These are phyloP conservation scores for Drosera capensis DNA, from an alignment of 148 eudicot species.

Conservation along the genomic window DNA sequence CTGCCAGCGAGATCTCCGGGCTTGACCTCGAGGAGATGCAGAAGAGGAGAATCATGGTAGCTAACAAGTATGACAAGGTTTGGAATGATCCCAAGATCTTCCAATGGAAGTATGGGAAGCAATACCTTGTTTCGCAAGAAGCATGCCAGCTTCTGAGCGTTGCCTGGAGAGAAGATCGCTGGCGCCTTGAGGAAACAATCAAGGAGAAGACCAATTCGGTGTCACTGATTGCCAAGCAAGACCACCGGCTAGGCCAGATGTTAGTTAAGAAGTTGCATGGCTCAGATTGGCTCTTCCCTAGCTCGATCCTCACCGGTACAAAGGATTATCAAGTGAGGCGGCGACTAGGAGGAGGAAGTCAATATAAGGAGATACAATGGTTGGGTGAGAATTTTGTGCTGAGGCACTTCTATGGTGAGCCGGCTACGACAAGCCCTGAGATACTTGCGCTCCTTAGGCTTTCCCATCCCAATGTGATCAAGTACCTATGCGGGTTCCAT, in stretches of 20 bases:
- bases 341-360: slow-evolving; percentile 35
- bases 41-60: slow-evolving; percentile 31
- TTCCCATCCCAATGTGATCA: slow-evolving; percentile 47
- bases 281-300: slow-evolving; percentile 16
- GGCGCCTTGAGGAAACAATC: slow-evolving; percentile 32
- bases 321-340: slow-evolving; percentile 44
- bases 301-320: slow-evolving; percentile 21
- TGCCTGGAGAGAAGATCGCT: slow-evolving; percentile 37
- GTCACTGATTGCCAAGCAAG: slow-evolving; percentile 14
- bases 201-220: slow-evolving; percentile 21
- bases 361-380: slow-evolving; percentile 61
- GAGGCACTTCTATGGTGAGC: slow-evolving; percentile 32
- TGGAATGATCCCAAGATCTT: slow-evolving; percentile 55
- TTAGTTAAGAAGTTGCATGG: slow-evolving; percentile 23
- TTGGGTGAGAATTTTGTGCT: slow-evolving; percentile 42
- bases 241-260: slow-evolving; percentile 27
- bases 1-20: slow-evolving; percentile 43
- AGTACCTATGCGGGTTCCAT: slow-evolving; percentile 38
- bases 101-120: slow-evolving; percentile 42
- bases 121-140: slow-evolving; percentile 44
- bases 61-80: slow-evolving; percentile 32
- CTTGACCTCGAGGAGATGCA: slow-evolving; percentile 50
- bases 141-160: slow-evolving; percentile 13
- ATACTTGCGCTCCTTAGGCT: slow-evolving; percentile 24
- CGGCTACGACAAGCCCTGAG: slow-evolving; percentile 18